phyloP scores from a whole-genome alignment of 306 rosid species.

The Ormosia semicastrata region DNA sequence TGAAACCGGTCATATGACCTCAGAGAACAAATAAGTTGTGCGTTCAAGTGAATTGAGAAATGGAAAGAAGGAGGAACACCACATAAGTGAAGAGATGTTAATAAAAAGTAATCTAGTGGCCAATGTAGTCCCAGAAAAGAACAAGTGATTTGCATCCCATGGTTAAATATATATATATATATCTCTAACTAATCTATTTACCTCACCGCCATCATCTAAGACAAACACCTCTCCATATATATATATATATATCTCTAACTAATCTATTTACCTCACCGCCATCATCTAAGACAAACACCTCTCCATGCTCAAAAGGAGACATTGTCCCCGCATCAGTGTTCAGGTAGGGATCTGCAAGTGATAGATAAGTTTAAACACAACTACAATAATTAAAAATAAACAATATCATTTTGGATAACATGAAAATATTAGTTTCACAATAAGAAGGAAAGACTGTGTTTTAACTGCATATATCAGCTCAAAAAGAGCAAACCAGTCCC shows the following conservation, averaged over 20 bases:
- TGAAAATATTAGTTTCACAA: neutral
- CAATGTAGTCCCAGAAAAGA: neutral
- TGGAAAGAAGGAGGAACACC: neutral
- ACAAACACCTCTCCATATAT: constrained; percentile 88
- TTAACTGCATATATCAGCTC: constrained; percentile 1
- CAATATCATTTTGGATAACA: neutral
- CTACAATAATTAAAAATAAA: neutral
- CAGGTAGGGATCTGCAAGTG: constrained; percentile 69
- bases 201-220: constrained; percentile 89
- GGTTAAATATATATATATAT: no score
- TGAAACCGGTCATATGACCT: neutral
- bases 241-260: neutral
- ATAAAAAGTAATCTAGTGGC: neutral
- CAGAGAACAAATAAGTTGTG: neutral
- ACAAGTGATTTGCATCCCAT: neutral
- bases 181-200: constrained; percentile 25
- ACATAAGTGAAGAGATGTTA: neutral
- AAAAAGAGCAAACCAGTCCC: neutral
- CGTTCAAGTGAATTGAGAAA: neutral
- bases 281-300: constrained; percentile 82
- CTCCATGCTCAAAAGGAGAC: constrained; percentile 93
- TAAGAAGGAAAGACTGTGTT: neutral
- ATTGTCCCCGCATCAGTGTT: constrained; percentile 88
- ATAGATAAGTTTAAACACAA: constrained; percentile 15
- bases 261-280: constrained; percentile 72